A percentile compares a stretch with the other conserved stretches of the same genome.
Conservation (phyloP, 1,284 basidiomycete genomes). For the Sporisorium scitamineum region DNA sequence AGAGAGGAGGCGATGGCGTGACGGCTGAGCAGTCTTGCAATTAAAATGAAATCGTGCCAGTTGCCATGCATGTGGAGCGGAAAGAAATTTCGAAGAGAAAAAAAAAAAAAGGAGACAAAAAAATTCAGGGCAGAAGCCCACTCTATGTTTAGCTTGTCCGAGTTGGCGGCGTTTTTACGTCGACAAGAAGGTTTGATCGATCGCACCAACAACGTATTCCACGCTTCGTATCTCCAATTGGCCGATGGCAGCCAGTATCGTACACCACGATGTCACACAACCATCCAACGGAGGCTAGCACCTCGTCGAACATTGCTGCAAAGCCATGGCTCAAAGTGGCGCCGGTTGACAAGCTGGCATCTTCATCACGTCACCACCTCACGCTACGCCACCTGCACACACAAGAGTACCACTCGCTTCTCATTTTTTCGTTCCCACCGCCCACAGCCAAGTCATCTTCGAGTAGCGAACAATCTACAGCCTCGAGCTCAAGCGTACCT, state of each 20-base stretch:
- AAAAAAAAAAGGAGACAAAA: background rate
- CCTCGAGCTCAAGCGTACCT: constrained; percentile 7
- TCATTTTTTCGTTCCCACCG: constrained; percentile 58
- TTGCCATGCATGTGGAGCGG: constrained; percentile 3
- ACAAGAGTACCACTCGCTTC: constrained; percentile 58
- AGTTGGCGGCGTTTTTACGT: background rate
- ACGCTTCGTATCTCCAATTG: no score
- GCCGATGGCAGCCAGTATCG: no score
- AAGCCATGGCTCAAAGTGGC: constrained; percentile 33
- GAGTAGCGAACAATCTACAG: background rate
- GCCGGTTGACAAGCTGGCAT: constrained; percentile 25
- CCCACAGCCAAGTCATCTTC: constrained; percentile 1
- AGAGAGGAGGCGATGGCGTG: background rate
- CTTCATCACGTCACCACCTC: constrained; percentile 59
- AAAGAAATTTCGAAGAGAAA: background rate
- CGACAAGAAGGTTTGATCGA: background rate
- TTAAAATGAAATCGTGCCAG: background rate
- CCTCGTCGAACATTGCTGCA: constrained; percentile 8
- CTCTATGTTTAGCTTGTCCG: no score
- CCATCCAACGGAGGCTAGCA: background rate
- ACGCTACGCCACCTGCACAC: constrained; percentile 53
- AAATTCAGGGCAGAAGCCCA: background rate
- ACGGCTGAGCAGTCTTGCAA: background rate
- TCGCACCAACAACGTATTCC: background rate
- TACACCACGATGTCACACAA: constrained; percentile 8